These are phyloP conservation scores for Phyllosticta citribraziliensis DNA, from an alignment of 2,329 filamentous ascomycete genomes.

Conservation along the genomic window DNA sequence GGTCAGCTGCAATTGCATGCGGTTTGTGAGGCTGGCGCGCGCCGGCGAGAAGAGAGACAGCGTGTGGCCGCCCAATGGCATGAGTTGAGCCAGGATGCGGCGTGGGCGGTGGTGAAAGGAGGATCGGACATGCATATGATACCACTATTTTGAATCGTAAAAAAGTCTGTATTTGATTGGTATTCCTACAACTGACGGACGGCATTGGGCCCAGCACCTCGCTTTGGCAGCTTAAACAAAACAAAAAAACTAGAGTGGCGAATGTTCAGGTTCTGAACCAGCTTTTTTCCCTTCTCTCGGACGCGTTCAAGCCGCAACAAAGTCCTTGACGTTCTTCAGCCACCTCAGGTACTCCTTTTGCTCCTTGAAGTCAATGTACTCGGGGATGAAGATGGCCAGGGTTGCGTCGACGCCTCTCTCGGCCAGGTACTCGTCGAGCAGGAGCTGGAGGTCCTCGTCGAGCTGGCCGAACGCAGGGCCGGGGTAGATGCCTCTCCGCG, in stretches of 20 bases:
- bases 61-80: conserved; percentile 61
- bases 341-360: conserved; percentile 92
- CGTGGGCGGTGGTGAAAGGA: too few species aligned
- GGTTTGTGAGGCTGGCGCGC: conserved; percentile 65
- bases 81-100: conserved; percentile 6
- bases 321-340: conserved; percentile 77
- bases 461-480: conserved; percentile 90
- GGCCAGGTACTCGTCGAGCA: conserved; percentile 88
- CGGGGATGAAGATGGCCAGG: conserved; percentile 81
- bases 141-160: neutral
- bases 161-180: neutral
- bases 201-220: neutral
- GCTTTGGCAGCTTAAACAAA: neutral
- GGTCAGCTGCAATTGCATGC: conserved; percentile 65
- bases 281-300: neutral
- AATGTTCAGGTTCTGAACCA: neutral
- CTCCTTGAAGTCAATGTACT: conserved; percentile 98
- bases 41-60: conserved; percentile 57
- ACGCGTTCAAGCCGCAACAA: conserved; percentile 40
- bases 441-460: conserved; percentile 87
- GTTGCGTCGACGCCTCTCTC: conserved; percentile 84
- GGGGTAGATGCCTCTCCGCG: conserved; percentile 69
- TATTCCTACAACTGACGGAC: neutral
- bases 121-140: neutral
- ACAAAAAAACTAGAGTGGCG: neutral